These are phyloP conservation scores for Dacryopinax spathularia DNA, from an alignment of 768 basidiomycete species.

Conservation along the genomic window DNA sequence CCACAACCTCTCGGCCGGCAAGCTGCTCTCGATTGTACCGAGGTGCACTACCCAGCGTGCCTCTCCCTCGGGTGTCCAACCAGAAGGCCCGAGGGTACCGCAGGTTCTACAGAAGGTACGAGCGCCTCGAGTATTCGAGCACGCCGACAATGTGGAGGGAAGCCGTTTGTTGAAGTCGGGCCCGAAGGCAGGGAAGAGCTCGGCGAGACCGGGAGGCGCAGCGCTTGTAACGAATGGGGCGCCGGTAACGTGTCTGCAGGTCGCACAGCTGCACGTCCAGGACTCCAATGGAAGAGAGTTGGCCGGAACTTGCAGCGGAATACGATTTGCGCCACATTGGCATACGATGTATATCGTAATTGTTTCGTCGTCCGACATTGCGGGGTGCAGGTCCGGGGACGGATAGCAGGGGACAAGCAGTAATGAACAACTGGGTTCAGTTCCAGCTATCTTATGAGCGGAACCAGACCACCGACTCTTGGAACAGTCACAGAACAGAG, in stretches of 20 bases:
- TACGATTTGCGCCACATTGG: neutral
- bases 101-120: neutral
- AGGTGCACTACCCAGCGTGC: neutral
- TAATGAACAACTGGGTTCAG: no score
- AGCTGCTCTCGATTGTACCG: neutral
- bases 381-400: no score
- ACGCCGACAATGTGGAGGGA: neutral
- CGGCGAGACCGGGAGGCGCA: neutral
- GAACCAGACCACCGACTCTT: no score
- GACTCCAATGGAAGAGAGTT: neutral
- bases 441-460: no score
- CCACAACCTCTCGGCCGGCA: neutral
- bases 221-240: neutral
- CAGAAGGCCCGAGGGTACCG: neutral
- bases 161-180: neutral
- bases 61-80: neutral
- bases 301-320: neutral
- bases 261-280: neutral
- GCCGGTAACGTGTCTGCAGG: neutral
- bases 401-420: no score
- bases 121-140: neutral
- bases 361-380: neutral
- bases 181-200: neutral
- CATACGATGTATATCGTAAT: neutral
- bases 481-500: no score